A percentile compares a stretch with the other conserved stretches of the same genome.
These are phyloP conservation scores for Dalechampia spathulata DNA, from an alignment of 441 rosid genomes.

Conservation along the genomic window DNA sequence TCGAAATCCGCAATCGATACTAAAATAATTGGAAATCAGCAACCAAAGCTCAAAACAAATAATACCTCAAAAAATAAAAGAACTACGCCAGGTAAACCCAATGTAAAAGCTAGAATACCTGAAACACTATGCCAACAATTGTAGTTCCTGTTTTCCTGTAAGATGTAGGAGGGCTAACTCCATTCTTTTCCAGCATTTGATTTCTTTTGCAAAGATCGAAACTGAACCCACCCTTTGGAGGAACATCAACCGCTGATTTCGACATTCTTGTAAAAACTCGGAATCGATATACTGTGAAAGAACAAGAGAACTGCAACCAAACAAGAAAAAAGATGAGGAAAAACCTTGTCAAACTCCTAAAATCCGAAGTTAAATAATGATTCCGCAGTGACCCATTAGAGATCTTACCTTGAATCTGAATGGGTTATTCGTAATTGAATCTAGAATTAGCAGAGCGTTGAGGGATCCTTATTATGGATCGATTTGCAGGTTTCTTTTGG, in stretches of 20 bases:
- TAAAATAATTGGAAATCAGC: too few relatives aligned
- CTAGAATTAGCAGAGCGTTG: neutral
- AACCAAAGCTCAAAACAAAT: too few relatives aligned
- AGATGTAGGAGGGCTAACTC: conserved; percentile 62
- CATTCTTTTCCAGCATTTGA: conserved; percentile 67
- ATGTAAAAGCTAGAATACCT: conserved; percentile 32
- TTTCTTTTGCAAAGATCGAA: conserved; percentile 90
- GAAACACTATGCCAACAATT: conserved; percentile 80
- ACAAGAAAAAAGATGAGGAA: neutral
- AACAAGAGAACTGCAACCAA: too few relatives aligned
- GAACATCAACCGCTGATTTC: conserved; percentile 38
- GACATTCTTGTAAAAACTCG: conserved; percentile 28
- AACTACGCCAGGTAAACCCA: neutral
- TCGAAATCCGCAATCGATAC: too few relatives aligned
- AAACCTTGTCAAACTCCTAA: neutral
- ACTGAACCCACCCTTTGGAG: conserved; percentile 75
- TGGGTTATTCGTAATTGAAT: neutral
- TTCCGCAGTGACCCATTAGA: neutral
- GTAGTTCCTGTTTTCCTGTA: conserved; percentile 92
- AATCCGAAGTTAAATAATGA: neutral
- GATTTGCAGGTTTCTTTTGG: neutral
- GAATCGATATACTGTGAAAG: neutral
- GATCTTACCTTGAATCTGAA: conserved; percentile 1
- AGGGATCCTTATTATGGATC: neutral
- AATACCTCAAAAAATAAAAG: neutral